Evolutionary conservation across 306 rosid species (phyloP).

Genomic region (Pyrus bretschneideri): DNA sequence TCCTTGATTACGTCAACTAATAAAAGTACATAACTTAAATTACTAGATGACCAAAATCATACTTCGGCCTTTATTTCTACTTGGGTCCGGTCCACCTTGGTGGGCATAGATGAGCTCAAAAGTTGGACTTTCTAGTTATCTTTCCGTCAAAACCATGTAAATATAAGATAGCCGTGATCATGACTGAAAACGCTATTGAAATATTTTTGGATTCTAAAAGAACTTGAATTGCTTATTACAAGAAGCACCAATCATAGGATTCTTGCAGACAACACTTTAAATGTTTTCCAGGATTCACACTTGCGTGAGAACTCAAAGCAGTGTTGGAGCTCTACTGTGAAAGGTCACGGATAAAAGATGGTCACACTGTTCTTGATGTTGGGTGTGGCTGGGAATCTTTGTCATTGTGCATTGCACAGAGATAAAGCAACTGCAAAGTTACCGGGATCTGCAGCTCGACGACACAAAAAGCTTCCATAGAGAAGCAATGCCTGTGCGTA

Average conservation of each 20-base stretch:
- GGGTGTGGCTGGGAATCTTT: slow-evolving; percentile 99
- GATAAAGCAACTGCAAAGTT: slow-evolving; percentile 57
- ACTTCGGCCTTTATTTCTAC: too few relatives aligned
- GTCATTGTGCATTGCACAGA: slow-evolving; percentile 60
- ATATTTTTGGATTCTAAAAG: too few relatives aligned
- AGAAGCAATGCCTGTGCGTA: slow-evolving; percentile 49
- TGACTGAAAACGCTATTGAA: too few relatives aligned
- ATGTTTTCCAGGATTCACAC: too few relatives aligned
- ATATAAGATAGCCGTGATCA: rapidly evolving
- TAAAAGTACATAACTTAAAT: too few relatives aligned
- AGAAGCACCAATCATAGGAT: too few relatives aligned
- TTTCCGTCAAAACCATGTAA: neutral
- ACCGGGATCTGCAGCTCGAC: slow-evolving; percentile 86
- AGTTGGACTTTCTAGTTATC: neutral
- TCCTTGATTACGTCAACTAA: too few relatives aligned
- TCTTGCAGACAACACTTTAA: too few relatives aligned
- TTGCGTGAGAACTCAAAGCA: slow-evolving; percentile 8
- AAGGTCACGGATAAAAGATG: slow-evolving; percentile 64
- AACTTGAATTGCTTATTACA: too few relatives aligned
- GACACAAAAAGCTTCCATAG: slow-evolving; percentile 69
- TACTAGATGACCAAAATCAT: too few relatives aligned
- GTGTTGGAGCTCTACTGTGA: slow-evolving; percentile 67
- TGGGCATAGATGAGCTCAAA: neutral
- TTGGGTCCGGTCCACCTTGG: too few relatives aligned
- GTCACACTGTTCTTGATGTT: slow-evolving; percentile 70